Evolutionary conservation across 1,139 yeast genomes (phyloP).

Genomic region (Suhomyces ambrosiae): DNA sequence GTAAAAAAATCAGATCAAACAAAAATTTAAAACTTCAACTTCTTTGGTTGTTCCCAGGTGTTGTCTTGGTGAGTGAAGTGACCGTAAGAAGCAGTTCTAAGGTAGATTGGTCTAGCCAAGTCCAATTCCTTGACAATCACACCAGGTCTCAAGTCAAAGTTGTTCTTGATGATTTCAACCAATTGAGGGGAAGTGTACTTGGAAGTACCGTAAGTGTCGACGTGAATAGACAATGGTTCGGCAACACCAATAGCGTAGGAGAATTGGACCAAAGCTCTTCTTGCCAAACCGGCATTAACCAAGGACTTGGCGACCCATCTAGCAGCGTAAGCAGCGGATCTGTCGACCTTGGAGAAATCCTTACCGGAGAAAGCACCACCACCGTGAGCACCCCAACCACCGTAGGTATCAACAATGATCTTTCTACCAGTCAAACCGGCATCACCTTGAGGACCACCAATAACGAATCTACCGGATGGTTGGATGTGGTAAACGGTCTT

Average conservation of each 20-base stretch:
- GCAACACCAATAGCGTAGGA: constrained; percentile 99
- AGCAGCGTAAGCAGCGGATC: constrained; percentile 99
- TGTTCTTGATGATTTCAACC: constrained; percentile 85
- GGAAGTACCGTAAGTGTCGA: constrained; percentile 97
- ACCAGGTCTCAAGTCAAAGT: constrained; percentile 99
- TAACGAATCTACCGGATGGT: constrained; percentile 99
- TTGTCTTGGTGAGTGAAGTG: constrained; percentile 99
- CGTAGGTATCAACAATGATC: constrained; percentile 98
- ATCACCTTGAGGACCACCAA: constrained; percentile 99
- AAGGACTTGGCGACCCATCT: constrained; percentile 99
- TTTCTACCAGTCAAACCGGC: constrained; percentile 99
- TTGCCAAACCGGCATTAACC: constrained; percentile 91
- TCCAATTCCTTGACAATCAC: constrained; percentile 94
- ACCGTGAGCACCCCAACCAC: constrained; percentile 99
- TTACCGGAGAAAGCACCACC: constrained; percentile 99
- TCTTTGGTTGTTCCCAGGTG: constrained; percentile 98
- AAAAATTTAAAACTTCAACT: constrained; percentile 65
- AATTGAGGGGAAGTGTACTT: constrained; percentile 85
- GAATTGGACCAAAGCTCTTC: constrained; percentile 97
- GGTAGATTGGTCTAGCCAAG: constrained; percentile 98
- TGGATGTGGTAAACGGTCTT: constrained; percentile 97
- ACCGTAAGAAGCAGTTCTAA: constrained; percentile 98
- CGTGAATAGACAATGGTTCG: constrained; percentile 96
- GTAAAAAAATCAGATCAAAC: constrained; percentile 1
- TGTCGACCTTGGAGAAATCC: constrained; percentile 99